Conservation (phyloP, 1,284 basidiomycete species). For the Clitocybe nebularis region DNA sequence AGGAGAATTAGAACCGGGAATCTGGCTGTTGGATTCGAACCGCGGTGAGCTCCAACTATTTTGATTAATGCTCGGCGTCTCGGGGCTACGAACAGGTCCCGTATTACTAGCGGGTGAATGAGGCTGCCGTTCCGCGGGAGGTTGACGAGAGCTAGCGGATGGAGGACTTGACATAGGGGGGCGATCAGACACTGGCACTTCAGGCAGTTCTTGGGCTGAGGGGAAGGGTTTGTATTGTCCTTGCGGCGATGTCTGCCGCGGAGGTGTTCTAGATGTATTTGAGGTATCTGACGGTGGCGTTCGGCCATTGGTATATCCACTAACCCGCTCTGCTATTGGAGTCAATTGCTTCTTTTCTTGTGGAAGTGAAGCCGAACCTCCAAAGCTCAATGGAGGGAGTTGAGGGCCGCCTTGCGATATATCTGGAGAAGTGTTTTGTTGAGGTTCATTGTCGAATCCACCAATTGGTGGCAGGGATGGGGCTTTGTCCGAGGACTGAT, state of each 20-base stretch:
- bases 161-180: constrained; percentile 6
- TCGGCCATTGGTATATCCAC: constrained; percentile 13
- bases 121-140: constrained; percentile 7
- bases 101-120: constrained; percentile 14
- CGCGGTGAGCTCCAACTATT: constrained; percentile 9
- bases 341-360: constrained; percentile 37
- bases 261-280: no score
- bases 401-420: constrained; percentile 29
- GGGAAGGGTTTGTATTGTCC: no score
- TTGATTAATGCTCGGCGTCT: constrained; percentile 8
- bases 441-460: constrained; percentile 7
- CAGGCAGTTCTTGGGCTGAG: constrained; percentile 2
- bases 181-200: constrained; percentile 3
- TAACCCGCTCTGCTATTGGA: constrained; percentile 26
- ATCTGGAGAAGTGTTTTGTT: background rate
- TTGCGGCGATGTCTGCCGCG: no score
- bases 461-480: constrained; percentile 30
- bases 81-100: constrained; percentile 13
- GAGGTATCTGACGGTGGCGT: constrained; percentile 10
- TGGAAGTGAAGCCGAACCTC: constrained; percentile 17
- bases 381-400: constrained; percentile 46
- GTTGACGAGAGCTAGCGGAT: constrained; percentile 6
- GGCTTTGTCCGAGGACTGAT: constrained; percentile 16
- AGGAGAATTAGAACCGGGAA: no score
- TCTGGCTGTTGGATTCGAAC: constrained; percentile 6